Evolutionary conservation across 2,329 filamentous ascomycete species (phyloP).

Genomic region (Stemphylium beticola): DNA sequence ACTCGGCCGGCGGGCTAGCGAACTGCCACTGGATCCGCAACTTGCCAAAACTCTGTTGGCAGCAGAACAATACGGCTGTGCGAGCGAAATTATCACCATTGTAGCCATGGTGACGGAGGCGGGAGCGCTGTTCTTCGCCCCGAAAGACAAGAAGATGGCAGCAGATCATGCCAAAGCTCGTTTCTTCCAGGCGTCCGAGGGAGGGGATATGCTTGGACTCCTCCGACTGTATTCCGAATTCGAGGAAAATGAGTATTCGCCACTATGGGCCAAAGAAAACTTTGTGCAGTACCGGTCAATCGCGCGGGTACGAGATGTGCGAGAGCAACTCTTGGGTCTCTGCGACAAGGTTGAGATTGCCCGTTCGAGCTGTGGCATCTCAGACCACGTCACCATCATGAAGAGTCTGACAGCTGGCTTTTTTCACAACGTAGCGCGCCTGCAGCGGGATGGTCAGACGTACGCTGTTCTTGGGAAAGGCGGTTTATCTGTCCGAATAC

Average conservation of each 20-base stretch:
- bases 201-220: constrained; percentile 86
- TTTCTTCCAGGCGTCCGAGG: constrained; percentile 82
- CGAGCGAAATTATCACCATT: constrained; percentile 89
- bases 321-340: constrained; percentile 88
- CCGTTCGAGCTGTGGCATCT: constrained; percentile 69
- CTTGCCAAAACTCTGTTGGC: constrained; percentile 87
- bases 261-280: constrained; percentile 89
- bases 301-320: constrained; percentile 85
- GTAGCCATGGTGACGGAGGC: constrained; percentile 94
- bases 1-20: constrained; percentile 90
- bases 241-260: constrained; percentile 88
- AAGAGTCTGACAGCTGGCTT: constrained; percentile 90
- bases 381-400: constrained; percentile 79
- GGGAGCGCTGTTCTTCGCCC: constrained; percentile 87
- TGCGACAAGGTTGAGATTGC: constrained; percentile 92
- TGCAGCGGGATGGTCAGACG: constrained; percentile 82
- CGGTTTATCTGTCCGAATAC: constrained; percentile 86
- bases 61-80: constrained; percentile 87
- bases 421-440: constrained; percentile 87
- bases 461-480: constrained; percentile 88
- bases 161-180: constrained; percentile 88
- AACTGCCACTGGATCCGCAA: constrained; percentile 93
- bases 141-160: constrained; percentile 94
- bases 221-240: constrained; percentile 96
- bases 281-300: constrained; percentile 92